Base-by-base conservation (phyloP, 768 basidiomycete genomes). In the Tricholoma sp. region DNA sequence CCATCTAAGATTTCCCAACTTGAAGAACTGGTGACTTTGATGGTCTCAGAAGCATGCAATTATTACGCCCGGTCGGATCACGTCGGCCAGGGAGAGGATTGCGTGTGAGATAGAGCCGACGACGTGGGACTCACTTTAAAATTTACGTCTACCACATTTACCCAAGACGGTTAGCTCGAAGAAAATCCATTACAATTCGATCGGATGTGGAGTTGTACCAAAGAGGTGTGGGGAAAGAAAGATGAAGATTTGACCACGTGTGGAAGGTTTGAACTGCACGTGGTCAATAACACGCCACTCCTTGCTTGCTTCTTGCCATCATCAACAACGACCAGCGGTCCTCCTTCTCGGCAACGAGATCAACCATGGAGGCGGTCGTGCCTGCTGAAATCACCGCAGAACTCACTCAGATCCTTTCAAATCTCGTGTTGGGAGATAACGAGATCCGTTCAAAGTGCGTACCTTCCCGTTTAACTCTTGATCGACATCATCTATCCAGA, bases 351-450 rank as follows among this genome's bases (percentile, higher is more conserved):
- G 32, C 29, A 31, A 47, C 45, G 42, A 47, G 13, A 15, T 20
- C 7, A 48, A 60, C 57, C 29, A 79, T 80, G 79, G 79, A 79
- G 48, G 59, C 73, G 13, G 76, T 80, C n/a, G 79, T 80, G 3
- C 80, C 86, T 0, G 79, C 84, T 55, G 86, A 90, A 68, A 88
- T 91, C 45, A 85, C 86, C 6, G 72, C 76, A 11, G 88, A 91
- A 64, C 79, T 91, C 61, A 90, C 87, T 0, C 90, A 92, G 71
- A 89, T 91, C 58, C 82, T 93, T 41, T 86, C 88, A 10, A 92
- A 93, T 70, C 82, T 92, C 17, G 87, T 92, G 4, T 75, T 89
- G 39, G 91, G 89, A 4, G 89, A 93, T 68, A 93, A 93, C 70
- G 82, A 85, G 54, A 89, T 93, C 51, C 83, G 90, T 15, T 75